A percentile compares a stretch with the other conserved stretches of the same genome.
Conservation (phyloP, 2,329 filamentous ascomycete genomes). For the Alternaria consortialis region DNA sequence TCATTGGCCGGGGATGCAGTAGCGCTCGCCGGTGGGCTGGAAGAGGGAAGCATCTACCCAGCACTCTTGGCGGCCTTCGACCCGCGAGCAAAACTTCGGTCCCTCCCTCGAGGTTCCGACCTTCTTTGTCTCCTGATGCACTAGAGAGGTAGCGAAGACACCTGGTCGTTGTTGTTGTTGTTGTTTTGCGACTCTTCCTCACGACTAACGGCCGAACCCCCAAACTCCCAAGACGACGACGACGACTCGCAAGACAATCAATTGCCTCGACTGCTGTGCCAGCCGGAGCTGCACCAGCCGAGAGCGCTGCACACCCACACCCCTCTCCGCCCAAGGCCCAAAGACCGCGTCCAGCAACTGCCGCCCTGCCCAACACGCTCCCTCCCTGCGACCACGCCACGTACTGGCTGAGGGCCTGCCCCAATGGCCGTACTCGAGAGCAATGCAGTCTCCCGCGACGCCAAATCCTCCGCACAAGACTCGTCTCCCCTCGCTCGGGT, state of each 20-base stretch:
- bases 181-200: slow-evolving; percentile 10
- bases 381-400: slow-evolving; percentile 14
- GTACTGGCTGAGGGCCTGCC: slow-evolving; percentile 15
- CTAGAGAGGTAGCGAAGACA: slow-evolving; percentile 12
- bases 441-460: slow-evolving; percentile 30
- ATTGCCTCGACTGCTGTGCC: slow-evolving; percentile 7
- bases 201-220: slow-evolving; percentile 22
- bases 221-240: slow-evolving; percentile 1
- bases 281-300: slow-evolving; percentile 18
- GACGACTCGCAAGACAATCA: background rate
- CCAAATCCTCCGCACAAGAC: slow-evolving; percentile 20
- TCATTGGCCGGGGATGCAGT: slow-evolving; percentile 30
- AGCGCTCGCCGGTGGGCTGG: slow-evolving; percentile 23
- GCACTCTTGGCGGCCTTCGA: slow-evolving; percentile 24
- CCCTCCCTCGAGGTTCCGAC: slow-evolving; percentile 15
- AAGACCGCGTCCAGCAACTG: slow-evolving; percentile 7
- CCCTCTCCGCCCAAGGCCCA: slow-evolving; percentile 9
- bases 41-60: slow-evolving; percentile 17
- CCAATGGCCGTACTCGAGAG: slow-evolving; percentile 44
- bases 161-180: slow-evolving; percentile 15
- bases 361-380: slow-evolving; percentile 3
- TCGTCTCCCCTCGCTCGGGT: slow-evolving; percentile 38
- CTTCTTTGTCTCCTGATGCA: slow-evolving; percentile 19
- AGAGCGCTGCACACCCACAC: slow-evolving; percentile 11
- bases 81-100: slow-evolving; percentile 28